Conservation (phyloP, 2,329 filamentous ascomycete species). For the Ceratocystis diversiconidia region DNA sequence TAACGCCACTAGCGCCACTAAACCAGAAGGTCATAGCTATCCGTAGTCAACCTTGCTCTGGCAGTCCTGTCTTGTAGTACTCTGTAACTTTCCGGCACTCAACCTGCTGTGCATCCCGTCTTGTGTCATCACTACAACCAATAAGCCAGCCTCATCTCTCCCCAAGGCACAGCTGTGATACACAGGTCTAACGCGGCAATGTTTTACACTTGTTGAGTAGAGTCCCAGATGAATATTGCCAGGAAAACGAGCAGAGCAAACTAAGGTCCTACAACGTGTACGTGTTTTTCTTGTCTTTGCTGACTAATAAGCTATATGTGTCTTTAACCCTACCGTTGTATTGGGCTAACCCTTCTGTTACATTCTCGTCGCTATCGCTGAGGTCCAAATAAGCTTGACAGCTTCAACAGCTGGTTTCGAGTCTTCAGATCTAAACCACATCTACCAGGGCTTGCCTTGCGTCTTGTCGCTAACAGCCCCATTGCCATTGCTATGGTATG, state of each 20-base stretch:
- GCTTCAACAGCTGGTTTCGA: not conserved
- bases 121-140: not conserved
- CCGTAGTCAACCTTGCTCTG: not conserved
- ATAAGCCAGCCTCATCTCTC: not conserved
- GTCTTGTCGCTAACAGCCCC: not conserved
- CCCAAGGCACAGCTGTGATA: not conserved
- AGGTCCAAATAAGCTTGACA: conserved; percentile 8
- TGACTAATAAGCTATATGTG: not conserved
- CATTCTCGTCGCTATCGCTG: not conserved
- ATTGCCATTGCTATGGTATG: too few species aligned
- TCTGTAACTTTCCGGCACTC: not conserved
- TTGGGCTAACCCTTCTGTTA: not conserved
- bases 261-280: too few species aligned
- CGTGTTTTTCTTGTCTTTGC: not conserved
- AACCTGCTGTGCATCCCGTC: not conserved
- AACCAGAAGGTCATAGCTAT: too few species aligned
- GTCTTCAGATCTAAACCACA: not conserved
- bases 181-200: not conserved
- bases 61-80: not conserved
- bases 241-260: too few species aligned
- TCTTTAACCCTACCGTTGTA: not conserved
- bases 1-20: too few species aligned
- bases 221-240: too few species aligned
- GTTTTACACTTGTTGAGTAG: not conserved
- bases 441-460: not conserved